These are phyloP conservation scores for Cordia subcordata DNA, from an alignment of 257 asterid genomes.

Conservation along the genomic window DNA sequence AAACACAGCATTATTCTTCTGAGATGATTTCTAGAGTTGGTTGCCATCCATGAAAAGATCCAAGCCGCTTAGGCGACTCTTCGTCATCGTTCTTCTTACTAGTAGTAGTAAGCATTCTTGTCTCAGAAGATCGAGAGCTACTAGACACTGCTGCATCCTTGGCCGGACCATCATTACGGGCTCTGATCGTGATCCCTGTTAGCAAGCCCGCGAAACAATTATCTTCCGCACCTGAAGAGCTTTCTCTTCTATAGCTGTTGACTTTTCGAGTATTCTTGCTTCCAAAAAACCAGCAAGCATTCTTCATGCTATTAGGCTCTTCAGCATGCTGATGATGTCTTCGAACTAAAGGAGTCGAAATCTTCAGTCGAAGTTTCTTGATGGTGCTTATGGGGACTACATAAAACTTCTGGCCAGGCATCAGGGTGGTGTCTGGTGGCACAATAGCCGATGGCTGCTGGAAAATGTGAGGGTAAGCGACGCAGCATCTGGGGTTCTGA, in stretches of 20 bases:
- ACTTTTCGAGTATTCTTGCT: conserved; percentile 3
- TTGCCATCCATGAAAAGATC: conserved; percentile 27
- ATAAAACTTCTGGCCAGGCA: conserved; percentile 55
- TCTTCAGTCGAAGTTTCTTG: conserved; percentile 38
- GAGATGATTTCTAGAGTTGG: conserved; percentile 19
- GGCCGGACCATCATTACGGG: background rate
- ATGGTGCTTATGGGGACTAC: conserved; percentile 56
- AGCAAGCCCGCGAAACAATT: conserved; percentile 17
- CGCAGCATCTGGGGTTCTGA: conserved; percentile 54
- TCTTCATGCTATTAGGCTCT: background rate
- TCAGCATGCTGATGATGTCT: background rate
- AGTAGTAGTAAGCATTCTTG: conserved; percentile 1
- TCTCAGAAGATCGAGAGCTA: conserved; percentile 10
- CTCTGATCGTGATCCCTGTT: conserved; percentile 14
- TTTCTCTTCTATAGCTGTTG: background rate
- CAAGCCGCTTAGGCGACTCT: conserved; percentile 10
- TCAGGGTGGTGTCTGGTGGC: conserved; percentile 47
- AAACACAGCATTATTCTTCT: conserved; percentile 21
- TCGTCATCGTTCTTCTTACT: background rate
- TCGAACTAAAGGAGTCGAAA: conserved; percentile 9
- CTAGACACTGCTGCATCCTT: conserved; percentile 10
- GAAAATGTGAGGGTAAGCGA: conserved; percentile 56
- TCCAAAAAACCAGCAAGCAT: conserved; percentile 38
- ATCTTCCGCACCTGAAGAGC: background rate
- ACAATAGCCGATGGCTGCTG: conserved; percentile 51